phyloP scores from a whole-genome alignment of 2,329 filamentous ascomycete species.

The Phyllosticta ampelicida region DNA sequence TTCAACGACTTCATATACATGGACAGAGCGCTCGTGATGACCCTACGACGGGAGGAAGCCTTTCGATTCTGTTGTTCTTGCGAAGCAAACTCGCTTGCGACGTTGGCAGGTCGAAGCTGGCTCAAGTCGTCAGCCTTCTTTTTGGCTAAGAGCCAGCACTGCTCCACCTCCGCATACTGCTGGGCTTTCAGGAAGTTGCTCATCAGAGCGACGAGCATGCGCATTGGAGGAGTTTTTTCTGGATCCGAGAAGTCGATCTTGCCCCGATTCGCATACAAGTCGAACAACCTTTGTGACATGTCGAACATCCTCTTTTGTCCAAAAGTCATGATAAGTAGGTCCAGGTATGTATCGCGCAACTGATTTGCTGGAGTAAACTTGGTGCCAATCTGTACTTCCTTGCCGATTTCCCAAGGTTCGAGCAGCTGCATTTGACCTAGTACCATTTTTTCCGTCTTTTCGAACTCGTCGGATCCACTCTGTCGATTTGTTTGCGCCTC shows the following conservation, averaged over 20 bases:
- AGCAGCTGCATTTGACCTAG: conserved; percentile 13
- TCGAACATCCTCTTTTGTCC: conserved; percentile 27
- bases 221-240: conserved; percentile 36
- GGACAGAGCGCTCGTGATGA: conserved; percentile 39
- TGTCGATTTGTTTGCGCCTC: conserved; percentile 14
- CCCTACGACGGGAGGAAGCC: conserved; percentile 32
- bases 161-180: conserved; percentile 49
- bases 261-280: conserved; percentile 34
- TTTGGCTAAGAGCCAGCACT: conserved; percentile 53
- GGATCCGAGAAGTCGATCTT: background rate
- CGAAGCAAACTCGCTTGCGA: conserved; percentile 10
- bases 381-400: conserved; percentile 19
- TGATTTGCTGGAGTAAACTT: conserved; percentile 22
- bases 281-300: conserved; percentile 43
- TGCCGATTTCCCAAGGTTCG: conserved; percentile 21
- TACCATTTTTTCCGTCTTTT: conserved; percentile 14
- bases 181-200: conserved; percentile 47
- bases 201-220: conserved; percentile 58
- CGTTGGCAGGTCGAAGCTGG: conserved; percentile 20
- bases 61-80: background rate
- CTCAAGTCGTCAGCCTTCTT: conserved; percentile 25
- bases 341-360: conserved; percentile 41
- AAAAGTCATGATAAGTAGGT: conserved; percentile 47
- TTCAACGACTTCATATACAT: conserved; percentile 44
- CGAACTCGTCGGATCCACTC: conserved; percentile 10